Percentiles rank a stretch among this genome's conserved stretches.
Evolutionary conservation across 805 yeast genomes (phyloP).

Genomic region (Geotrichum ghanense): DNA sequence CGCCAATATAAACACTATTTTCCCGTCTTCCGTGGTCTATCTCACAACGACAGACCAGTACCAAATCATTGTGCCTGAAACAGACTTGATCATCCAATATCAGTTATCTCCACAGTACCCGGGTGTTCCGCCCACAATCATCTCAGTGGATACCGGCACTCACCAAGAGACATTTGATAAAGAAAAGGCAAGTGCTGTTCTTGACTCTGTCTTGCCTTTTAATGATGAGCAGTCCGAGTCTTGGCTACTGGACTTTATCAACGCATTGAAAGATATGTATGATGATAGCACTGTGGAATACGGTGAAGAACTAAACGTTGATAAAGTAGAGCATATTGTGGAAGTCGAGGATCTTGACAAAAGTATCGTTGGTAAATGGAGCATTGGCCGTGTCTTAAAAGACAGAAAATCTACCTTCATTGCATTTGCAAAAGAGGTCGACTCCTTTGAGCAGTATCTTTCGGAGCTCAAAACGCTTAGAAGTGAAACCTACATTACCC

Average conservation of each 20-base stretch:
- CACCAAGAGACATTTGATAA: background rate
- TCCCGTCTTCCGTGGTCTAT: background rate
- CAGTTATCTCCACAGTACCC: background rate
- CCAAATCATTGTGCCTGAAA: background rate
- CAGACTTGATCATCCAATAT: background rate
- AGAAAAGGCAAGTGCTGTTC: background rate
- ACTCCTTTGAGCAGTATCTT: conserved; percentile 58
- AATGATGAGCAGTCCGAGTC: background rate
- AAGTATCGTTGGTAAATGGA: conserved; percentile 57
- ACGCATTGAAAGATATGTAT: conserved; percentile 3
- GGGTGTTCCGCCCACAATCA: background rate
- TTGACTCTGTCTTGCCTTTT: background rate
- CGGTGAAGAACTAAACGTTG: background rate
- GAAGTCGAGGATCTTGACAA: background rate
- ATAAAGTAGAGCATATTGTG: background rate
- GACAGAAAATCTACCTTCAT: conserved; percentile 83
- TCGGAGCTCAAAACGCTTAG: conserved; percentile 39
- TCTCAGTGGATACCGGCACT: background rate
- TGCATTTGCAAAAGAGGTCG: conserved; percentile 56
- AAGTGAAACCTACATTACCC: conserved; percentile 53
- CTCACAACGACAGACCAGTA: background rate
- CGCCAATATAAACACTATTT: background rate
- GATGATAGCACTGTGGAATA: background rate
- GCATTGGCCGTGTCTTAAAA: conserved; percentile 56
- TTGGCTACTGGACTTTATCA: conserved; percentile 6